Evolutionary conservation across 2,329 filamentous ascomycete species (phyloP).

Genomic region (Calonectria pseudoreteaudii): DNA sequence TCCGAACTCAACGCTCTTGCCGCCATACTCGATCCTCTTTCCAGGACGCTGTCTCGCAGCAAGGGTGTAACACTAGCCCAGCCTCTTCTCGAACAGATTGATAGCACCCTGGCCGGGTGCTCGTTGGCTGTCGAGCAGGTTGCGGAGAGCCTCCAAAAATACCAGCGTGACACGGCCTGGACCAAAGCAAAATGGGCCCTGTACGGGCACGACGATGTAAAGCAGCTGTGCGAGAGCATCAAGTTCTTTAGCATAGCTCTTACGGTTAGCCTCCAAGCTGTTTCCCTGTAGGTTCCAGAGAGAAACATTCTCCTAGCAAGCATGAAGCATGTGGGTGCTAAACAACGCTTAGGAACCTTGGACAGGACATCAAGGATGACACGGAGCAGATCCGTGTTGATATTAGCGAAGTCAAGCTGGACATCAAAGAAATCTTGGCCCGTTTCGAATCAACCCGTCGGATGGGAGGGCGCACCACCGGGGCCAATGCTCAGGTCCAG

Average conservation of each 20-base stretch:
- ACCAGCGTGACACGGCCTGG: neutral
- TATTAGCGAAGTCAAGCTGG: neutral
- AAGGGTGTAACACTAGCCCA: neutral
- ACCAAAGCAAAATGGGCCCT: slow-evolving; percentile 6
- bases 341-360: neutral
- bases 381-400: neutral
- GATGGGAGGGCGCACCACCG: neutral
- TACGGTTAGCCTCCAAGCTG: slow-evolving; percentile 3
- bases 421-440: neutral
- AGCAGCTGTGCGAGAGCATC: neutral
- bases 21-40: neutral
- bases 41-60: neutral
- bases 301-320: neutral
- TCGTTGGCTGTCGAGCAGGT: neutral
- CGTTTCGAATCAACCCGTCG: neutral
- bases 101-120: neutral
- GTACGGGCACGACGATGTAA: slow-evolving; percentile 7
- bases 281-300: neutral
- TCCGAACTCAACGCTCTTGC: neutral
- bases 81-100: neutral
- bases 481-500: neutral
- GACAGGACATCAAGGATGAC: neutral
- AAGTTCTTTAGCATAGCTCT: slow-evolving; percentile 7
- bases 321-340: neutral
- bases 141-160: neutral